Base-by-base conservation (phyloP, 176 grass and related monocot species). In the Stipa capillata region DNA sequence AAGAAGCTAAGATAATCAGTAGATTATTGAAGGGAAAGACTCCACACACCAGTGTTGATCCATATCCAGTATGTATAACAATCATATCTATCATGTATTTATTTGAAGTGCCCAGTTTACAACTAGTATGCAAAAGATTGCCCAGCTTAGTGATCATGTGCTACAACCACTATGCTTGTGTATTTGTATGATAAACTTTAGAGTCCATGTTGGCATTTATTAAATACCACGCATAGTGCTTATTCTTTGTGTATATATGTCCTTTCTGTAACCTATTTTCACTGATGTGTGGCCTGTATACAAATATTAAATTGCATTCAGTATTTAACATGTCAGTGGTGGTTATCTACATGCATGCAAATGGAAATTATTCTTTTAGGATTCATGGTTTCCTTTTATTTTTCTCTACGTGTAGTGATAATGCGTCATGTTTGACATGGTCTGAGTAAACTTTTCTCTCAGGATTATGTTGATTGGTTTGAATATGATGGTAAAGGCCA, bases 391-490 rank as follows among this genome's bases (percentile, higher is more conserved):
- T 62, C 8, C 21, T 48, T 77, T 55, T 71, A 66, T 39, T 60
- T 20, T 69, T 66, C 14, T 72, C 73, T 40, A 76, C 36, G 42
- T 80, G 20, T 83, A 48, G 34, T 65, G 52, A 4, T 29, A 75
- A 56, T 47, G 76, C 40, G 72, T 85, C 31, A 45, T 44, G 77
- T 33, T 83, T 16, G 29, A 72, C 23, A 45, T 15, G 4, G 36
- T 28, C 17, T 61, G 32, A 78, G 43, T 76, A 61, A n/a, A 41
- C 14, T 77, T 70, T 77, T 28, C 70, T 84, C 63, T 44, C 73
- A 91, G 91, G 73, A 92, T 69, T 94, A 91, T 86, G 91, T 88
- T 44, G 91, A 97, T 88, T 97, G 94, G 87, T 94, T 94, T 79
- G 94, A 86, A 77, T 93, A 87, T 47, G 94, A 88, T 18, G 93